Evolutionary conservation across 768 basidiomycete species (phyloP), one percentile per base, ranked within the genome.

Genomic region (Cystofilobasidium ferigula): DNA sequence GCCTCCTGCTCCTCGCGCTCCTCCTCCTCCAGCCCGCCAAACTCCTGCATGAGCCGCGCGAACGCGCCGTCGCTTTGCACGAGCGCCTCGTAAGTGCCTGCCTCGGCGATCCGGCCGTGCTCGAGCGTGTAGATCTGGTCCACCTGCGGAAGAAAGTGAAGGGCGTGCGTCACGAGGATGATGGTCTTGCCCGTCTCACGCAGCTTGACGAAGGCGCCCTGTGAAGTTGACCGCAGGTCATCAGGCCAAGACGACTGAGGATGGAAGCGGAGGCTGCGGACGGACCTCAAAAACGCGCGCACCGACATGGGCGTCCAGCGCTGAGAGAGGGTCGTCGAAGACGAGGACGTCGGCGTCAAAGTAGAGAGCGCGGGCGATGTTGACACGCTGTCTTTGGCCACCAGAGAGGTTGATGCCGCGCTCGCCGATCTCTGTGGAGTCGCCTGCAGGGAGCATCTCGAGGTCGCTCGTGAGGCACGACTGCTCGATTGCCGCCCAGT

Each of bases 311-410:
- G n/a, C n/a, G n/a, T n/a, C n/a, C n/a, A n/a, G n/a, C n/a, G n/a
- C n/a, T n/a, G n/a, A n/a, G n/a, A 91, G 78, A 0, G 89, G 89
- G 71, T 91, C 89, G 71, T 95, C 91, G 69, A 93, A 87, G n/a
- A 90, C 86, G 70, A 89, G 84, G 67, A 95, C 85, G 64, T 91
- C 88, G 0, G 87, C 85, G 71, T 87, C 81, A 71, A 85, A 88
- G 77, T 95, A 95, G 63, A 92, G 85, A 0, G 88, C 85, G 61
- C 91, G 84, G 63, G 88, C 88, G 59, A 94, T 87, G 72, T 89
- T 90, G 68, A 92, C 75, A 32, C 88, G 83, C 71, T 93, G 88
- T 68, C 82, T 84, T 74, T 86, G 83, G 16, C 90, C 89, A 4
- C 58, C 64, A n/a, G 30, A 54, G 13, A 92, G 80, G 18, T 87